Evolutionary conservation across 1,284 basidiomycete species (phyloP).

Genomic region (Cerrena zonata): DNA sequence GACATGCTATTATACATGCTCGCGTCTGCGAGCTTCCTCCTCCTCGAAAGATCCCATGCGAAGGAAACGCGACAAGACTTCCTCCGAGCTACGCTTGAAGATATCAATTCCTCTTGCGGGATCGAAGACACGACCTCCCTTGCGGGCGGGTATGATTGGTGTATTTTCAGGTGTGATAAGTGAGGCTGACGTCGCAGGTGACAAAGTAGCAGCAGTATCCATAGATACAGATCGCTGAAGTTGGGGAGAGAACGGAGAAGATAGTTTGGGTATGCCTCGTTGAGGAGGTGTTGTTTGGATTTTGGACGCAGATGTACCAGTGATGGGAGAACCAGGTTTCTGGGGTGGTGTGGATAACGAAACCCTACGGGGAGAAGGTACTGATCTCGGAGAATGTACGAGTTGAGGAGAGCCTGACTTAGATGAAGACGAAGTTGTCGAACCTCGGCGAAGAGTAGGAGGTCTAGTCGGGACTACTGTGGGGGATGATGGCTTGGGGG

Average conservation of each 20-base stretch:
- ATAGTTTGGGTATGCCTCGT: constrained; percentile 14
- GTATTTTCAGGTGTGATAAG: constrained; percentile 22
- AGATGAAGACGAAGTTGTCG: background rate
- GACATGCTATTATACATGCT: too few species aligned
- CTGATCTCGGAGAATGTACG: constrained; percentile 12
- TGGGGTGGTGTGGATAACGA: constrained; percentile 16
- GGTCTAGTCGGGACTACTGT: background rate
- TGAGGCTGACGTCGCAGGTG: constrained; percentile 45
- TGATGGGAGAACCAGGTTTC: constrained; percentile 21
- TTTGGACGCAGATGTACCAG: constrained; percentile 12
- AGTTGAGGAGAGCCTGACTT: constrained; percentile 5
- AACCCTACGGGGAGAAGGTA: constrained; percentile 16
- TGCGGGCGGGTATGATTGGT: constrained; percentile 20
- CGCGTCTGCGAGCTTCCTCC: constrained; percentile 24
- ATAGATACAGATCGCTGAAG: constrained; percentile 26
- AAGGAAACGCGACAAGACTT: constrained; percentile 74
- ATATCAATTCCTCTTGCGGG: constrained; percentile 73
- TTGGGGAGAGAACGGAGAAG: constrained; percentile 21
- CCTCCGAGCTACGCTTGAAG: constrained; percentile 78
- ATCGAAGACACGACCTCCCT: constrained; percentile 61
- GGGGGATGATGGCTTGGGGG: constrained; percentile 12
- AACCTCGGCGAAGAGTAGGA: background rate
- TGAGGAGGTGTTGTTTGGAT: constrained; percentile 15
- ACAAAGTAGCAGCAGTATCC: constrained; percentile 30
- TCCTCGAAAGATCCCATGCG: constrained; percentile 69